Conservation (phyloP, 768 basidiomycete species). For the Pleurotus citrinopileatus region DNA sequence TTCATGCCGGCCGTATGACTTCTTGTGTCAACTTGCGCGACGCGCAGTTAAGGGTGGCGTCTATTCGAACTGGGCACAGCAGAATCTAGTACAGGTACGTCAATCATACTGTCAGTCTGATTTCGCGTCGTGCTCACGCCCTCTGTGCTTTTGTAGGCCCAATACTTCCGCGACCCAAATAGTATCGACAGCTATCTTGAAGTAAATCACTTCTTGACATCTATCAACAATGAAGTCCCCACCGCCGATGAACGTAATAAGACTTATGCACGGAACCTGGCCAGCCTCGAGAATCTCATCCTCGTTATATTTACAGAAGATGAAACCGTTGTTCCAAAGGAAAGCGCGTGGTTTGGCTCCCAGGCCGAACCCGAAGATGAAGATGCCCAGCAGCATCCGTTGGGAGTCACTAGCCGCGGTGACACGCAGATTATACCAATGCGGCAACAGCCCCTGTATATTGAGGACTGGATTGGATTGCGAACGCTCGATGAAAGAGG, state of each 20-base stretch:
- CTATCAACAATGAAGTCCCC: slow-evolving; percentile 75
- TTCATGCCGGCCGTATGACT: slow-evolving; percentile 56
- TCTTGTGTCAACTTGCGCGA: slow-evolving; percentile 68
- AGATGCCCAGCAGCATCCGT: not conserved
- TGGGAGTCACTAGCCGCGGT: not conserved
- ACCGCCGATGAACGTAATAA: slow-evolving; percentile 42
- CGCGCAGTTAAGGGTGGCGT: slow-evolving; percentile 59
- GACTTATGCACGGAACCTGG: slow-evolving; percentile 60
- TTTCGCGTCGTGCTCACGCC: not conserved
- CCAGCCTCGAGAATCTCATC: slow-evolving; percentile 61
- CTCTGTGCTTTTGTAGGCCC: slow-evolving; percentile 49
- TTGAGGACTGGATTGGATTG: slow-evolving; percentile 81
- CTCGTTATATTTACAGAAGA: slow-evolving; percentile 75
- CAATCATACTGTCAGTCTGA: not conserved
- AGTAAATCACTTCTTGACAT: slow-evolving; percentile 64
- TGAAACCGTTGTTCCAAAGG: slow-evolving; percentile 78
- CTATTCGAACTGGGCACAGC: slow-evolving; percentile 75
- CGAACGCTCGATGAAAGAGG: slow-evolving; percentile 66
- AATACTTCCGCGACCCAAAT: slow-evolving; percentile 78
- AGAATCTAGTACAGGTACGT: slow-evolving; percentile 68
- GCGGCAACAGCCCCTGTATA: slow-evolving; percentile 69
- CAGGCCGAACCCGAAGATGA: slow-evolving; percentile 43
- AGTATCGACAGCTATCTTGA: slow-evolving; percentile 56
- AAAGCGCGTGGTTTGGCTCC: slow-evolving; percentile 85
- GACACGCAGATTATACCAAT: slow-evolving; percentile 55